Base-by-base conservation (phyloP, 768 basidiomycete genomes). In the Lentinula boryana region DNA sequence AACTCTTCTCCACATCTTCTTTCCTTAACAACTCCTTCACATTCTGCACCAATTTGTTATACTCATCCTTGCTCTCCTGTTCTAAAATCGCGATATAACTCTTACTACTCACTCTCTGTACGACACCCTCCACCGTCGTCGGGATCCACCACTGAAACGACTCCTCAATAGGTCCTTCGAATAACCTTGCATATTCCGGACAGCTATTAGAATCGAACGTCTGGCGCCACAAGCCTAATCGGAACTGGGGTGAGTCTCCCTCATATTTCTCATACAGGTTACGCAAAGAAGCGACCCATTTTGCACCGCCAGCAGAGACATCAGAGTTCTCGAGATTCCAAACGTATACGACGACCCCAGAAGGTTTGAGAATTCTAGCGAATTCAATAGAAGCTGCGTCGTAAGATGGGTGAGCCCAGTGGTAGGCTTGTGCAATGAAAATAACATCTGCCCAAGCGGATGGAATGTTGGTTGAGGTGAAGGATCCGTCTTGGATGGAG, bases 291-390 rank as follows among this genome's bases (percentile, higher is more conserved):
- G 81, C 86, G 48, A 93, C 88, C 92, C 92, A 95, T n/a, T 69
- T 68, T 21, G 87, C 86, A 2, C 49, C 36, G 5, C 9, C 21
- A 9, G 43, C 7, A 4, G 43, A 18, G 50, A 50, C 31, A 33
- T 23, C 61, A 73, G 50, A 61, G 71, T 93, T 87, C 71, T 97
- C 95, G 33, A 95, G 75, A 73, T 97, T 98, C 95, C 95, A 98
- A 51, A 95, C 84, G 60, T 92, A 79, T 5, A 80, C 86, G 16
- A 89, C 79, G 1, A 80, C 72, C 2, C 92, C 92, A n/a, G 74
- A 73, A 0, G 91, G 88, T 68, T 89, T 90, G 53, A 97, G 78
- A 64, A 95, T 84, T 35, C 93, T 84, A 7, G 84, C 80, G 65
- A 96, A 91, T 69, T 97, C 95, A 0, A 72, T 72, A 18, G 84